Evolutionary conservation across 139 green algal genomes (phyloP), one percentile per base, ranked within the genome.

Genomic region (Microglena sp.): DNA sequence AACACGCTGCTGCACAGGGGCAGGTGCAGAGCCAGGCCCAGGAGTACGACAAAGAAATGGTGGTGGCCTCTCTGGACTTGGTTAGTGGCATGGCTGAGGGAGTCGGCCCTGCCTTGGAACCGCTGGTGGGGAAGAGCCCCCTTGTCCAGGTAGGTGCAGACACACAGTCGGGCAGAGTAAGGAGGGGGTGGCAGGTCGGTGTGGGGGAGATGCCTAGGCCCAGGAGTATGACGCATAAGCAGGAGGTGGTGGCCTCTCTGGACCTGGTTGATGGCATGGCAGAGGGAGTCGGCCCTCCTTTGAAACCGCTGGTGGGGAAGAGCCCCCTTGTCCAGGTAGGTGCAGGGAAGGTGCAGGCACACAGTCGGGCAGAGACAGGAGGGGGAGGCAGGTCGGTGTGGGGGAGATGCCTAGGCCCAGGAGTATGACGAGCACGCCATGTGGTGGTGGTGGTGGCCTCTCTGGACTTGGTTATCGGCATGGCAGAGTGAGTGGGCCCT

Each of bases 381-480:
- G n/a, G n/a, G n/a, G n/a, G n/a, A n/a, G n/a, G n/a, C n/a, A n/a
- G n/a, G n/a, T n/a, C n/a, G n/a, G n/a, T n/a, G n/a, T n/a, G n/a
- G n/a, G n/a, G n/a, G n/a, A n/a, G n/a, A n/a, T n/a, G n/a, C n/a
- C n/a, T n/a, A 61, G 76, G 31, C 83, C 66, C 68, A 88, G 59
- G 56, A 64, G 28, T 64, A 45, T 44, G 56, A 64, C 29, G n/a
- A 24, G 8, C 8, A 64, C 31, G n/a, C n/a, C n/a, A n/a, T 44
- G n/a, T n/a, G n/a, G n/a, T n/a, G n/a, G 24, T 31, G 21, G 29
- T 64, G 29, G 18, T 40, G 21, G 40, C 29, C 56, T 8, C 56
- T 6, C 74, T 98, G 55, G 92, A 97, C 70, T 33, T 94, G 18
- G 50, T 97, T 44, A 79, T 76, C 2, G 87, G 89, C 7, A 27